A percentile compares a stretch with the other conserved stretches of the same genome.
These are phyloP conservation scores for Nymphaea thermarum DNA, from an alignment of 164 flowering plant genomes.

Conservation along the genomic window DNA sequence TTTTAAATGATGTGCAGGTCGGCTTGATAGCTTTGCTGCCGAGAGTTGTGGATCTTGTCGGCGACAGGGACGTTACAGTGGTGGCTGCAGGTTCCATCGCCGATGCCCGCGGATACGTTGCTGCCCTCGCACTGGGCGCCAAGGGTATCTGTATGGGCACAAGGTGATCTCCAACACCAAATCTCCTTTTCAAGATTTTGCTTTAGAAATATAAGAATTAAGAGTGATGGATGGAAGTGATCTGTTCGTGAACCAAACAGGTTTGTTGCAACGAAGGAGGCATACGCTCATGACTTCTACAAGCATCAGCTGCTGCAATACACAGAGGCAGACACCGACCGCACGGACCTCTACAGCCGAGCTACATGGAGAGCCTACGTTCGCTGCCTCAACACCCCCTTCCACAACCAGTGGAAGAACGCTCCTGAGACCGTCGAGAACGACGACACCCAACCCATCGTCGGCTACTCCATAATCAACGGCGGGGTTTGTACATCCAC, in stretches of 20 bases:
- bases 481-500: slow-evolving; percentile 3
- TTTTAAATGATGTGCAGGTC: slow-evolving; percentile 5
- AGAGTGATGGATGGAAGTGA: background rate
- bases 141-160: slow-evolving; percentile 22
- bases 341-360: slow-evolving; percentile 16
- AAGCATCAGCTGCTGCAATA: slow-evolving; percentile 18
- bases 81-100: slow-evolving; percentile 19
- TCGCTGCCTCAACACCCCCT: slow-evolving; percentile 22
- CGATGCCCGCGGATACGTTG: slow-evolving; percentile 24
- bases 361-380: slow-evolving; percentile 18
- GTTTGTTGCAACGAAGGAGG: slow-evolving; percentile 21
- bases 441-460: slow-evolving; percentile 14
- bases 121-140: slow-evolving; percentile 20
- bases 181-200: no score
- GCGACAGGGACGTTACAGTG: slow-evolving; percentile 15
- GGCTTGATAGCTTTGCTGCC: slow-evolving; percentile 17
- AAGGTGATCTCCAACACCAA: slow-evolving; percentile 6
- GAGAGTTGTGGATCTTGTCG: slow-evolving; percentile 19
- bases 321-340: slow-evolving; percentile 18
- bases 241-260: slow-evolving; percentile 17
- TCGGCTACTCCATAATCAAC: slow-evolving; percentile 11
- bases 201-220: no score
- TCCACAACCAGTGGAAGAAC: slow-evolving; percentile 13
- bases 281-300: slow-evolving; percentile 23
- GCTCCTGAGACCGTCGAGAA: slow-evolving; percentile 12